phyloP scores from a whole-genome alignment of 2,329 filamentous ascomycete species.

The Ascochyta rabiei region DNA sequence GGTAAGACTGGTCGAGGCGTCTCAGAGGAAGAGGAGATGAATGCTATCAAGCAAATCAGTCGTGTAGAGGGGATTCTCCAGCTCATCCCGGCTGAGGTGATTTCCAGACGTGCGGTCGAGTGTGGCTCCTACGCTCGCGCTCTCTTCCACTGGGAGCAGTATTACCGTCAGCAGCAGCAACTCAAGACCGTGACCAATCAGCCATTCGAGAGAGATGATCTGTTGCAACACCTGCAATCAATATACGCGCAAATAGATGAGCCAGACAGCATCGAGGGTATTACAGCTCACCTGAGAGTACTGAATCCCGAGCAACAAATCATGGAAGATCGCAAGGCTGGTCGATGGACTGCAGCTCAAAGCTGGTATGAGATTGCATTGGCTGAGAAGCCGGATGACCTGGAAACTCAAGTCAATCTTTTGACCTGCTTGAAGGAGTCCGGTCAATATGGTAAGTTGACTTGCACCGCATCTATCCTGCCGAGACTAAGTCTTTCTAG shows the following conservation, averaged over 20 bases:
- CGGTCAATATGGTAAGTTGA: conserved; percentile 80
- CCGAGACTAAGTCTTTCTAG: conserved; percentile 53
- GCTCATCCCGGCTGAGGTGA: conserved; percentile 72
- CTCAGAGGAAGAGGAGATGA: conserved; percentile 58
- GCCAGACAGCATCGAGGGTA: conserved; percentile 93
- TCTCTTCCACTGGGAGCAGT: conserved; percentile 92
- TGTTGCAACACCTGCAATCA: conserved; percentile 81
- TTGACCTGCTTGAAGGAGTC: conserved; percentile 90
- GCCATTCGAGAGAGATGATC: conserved; percentile 61
- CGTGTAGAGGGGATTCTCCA: conserved; percentile 75
- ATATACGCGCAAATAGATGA: conserved; percentile 99
- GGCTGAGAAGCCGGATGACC: conserved; percentile 75
- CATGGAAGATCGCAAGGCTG: conserved; percentile 88
- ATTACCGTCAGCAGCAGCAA: conserved; percentile 67
- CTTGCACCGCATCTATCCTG: not conserved
- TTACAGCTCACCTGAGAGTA: conserved; percentile 83
- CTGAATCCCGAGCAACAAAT: conserved; percentile 94
- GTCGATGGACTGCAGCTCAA: conserved; percentile 91
- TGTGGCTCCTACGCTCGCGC: conserved; percentile 92
- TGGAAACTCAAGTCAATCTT: conserved; percentile 80
- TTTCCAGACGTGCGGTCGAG: conserved; percentile 84
- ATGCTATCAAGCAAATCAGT: conserved; percentile 60
- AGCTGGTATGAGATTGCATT: conserved; percentile 97
- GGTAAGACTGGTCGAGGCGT: conserved; percentile 52
- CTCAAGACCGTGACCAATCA: conserved; percentile 53